phyloP scores from a whole-genome alignment of 2,329 filamentous ascomycete species.

The Hypoxylon sp. region DNA sequence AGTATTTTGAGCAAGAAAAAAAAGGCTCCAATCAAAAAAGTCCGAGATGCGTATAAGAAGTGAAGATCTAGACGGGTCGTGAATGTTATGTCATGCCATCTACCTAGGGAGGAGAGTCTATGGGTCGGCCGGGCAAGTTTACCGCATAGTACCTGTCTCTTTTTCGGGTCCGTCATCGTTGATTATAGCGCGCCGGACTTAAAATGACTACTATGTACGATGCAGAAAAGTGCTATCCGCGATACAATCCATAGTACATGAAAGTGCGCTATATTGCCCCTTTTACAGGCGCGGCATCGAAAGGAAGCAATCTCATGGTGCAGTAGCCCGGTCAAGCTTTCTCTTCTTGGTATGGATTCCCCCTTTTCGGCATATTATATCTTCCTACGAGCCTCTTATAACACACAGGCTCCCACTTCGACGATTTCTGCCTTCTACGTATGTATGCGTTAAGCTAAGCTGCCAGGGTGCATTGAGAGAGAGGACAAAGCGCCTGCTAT shows the following conservation, averaged over 20 bases:
- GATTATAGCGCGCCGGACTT: constrained; percentile 11
- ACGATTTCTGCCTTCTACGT: no score
- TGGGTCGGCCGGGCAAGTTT: constrained; percentile 1
- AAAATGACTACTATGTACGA: constrained; percentile 23
- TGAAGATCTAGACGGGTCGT: constrained; percentile 11
- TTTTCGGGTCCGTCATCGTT: constrained; percentile 15
- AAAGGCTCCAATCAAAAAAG: constrained; percentile 6
- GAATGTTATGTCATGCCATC: background rate
- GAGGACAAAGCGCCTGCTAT: constrained; percentile 21
- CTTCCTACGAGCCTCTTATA: constrained; percentile 20
- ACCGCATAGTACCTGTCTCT: constrained; percentile 10
- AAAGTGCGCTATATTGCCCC: constrained; percentile 15
- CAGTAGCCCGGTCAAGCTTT: constrained; percentile 31
- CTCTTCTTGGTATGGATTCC: constrained; percentile 21
- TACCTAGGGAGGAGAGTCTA: constrained; percentile 10
- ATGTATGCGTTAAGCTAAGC: no score
- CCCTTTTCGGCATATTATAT: constrained; percentile 28
- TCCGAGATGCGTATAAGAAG: constrained; percentile 4
- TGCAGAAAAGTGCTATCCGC: background rate
- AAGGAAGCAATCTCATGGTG: constrained; percentile 30
- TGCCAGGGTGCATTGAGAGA: no score
- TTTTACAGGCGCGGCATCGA: constrained; percentile 12
- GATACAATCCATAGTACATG: background rate
- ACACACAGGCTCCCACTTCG: constrained; percentile 4
- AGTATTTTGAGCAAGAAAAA: no score